Base-by-base conservation (phyloP, 805 yeast genomes). In the Metschnikowia shivogae region DNA sequence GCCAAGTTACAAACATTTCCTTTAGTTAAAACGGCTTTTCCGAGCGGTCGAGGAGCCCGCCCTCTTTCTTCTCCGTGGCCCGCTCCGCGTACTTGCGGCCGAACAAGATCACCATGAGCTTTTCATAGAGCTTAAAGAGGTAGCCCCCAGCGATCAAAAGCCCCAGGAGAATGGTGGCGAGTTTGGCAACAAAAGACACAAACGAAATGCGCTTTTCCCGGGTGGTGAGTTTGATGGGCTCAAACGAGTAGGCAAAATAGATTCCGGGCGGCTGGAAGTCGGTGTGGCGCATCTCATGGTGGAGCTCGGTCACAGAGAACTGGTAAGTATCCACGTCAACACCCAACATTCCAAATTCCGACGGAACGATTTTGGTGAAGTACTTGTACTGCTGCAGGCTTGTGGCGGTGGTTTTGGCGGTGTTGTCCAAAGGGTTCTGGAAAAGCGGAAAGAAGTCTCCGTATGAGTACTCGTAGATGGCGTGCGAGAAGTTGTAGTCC, bases 401-500 rank as follows among this genome's bases (percentile, higher is more conserved):
- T 2, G 76, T 71, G 0, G 70, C 68, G 1, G 89, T 74, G 13
- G 64, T 61, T 53, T 82, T 78, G 0, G 80, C 84, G 0, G 92
- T 83, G 38, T 73, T 73, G 62, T 93, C 98, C 51, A 93, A 73
- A n/a, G 97, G 95, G 59, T 92, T 92, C 54, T 84, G 76, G 50
- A 90, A 73, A 55, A 78, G 84, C 3, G 99, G 97, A 59, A 81
- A 89, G 63, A 85, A 89, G 31, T 81, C 87, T 11, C 99, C 99
- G 65, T 83, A 92, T 9, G 97, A 89, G 50, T 89, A 79, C 63
- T 92, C 98, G 48, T 79, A 78, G 48, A 93, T 83, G 5, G 80
- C 80, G 64, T 93, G 99, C 1, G 96, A 77, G 60, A 92, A 85
- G 59, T 92, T 86, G 47, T 87, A 65, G 19, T 74, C 65, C 33